Evolutionary conservation across 257 asterid species (phyloP).

Genomic region (Forsythia suspensa): DNA sequence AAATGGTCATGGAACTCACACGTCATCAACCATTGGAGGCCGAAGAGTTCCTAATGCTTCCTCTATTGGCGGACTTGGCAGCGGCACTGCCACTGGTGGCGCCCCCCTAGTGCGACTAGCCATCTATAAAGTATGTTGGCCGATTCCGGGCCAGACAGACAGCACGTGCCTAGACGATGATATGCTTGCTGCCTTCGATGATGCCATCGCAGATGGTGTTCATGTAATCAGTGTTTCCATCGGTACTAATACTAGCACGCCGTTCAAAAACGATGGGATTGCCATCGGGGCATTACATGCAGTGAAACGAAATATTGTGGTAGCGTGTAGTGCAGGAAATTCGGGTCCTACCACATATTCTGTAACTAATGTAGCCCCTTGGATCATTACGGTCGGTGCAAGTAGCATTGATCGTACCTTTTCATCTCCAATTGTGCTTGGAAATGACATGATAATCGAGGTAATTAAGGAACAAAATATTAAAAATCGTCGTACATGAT

Average conservation of each 20-base stretch:
- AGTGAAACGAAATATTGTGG: constrained; percentile 26
- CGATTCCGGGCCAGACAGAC: constrained; percentile 13
- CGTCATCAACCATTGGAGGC: constrained; percentile 47
- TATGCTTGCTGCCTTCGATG: constrained; percentile 43
- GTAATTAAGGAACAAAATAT: constrained; percentile 8
- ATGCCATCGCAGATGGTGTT: constrained; percentile 53
- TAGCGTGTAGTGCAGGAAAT: constrained; percentile 46
- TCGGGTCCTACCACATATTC: constrained; percentile 25
- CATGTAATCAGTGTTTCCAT: constrained; percentile 36
- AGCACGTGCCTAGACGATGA: constrained; percentile 32
- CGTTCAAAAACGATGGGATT: constrained; percentile 19
- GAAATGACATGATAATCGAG: constrained; percentile 31
- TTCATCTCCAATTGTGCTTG: constrained; percentile 31
- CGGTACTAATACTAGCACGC: constrained; percentile 11
- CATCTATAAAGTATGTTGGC: constrained; percentile 51
- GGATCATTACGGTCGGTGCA: constrained; percentile 49
- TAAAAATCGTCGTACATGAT: not conserved
- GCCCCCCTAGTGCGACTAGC: constrained; percentile 43
- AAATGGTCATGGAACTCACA: constrained; percentile 51
- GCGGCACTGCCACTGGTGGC: constrained; percentile 46
- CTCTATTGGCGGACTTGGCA: constrained; percentile 39
- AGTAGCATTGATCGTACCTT: constrained; percentile 40
- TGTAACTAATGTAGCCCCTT: constrained; percentile 40
- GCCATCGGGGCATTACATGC: constrained; percentile 46
- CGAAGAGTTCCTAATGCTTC: constrained; percentile 34